A percentile compares a stretch with the other conserved stretches of the same genome.
phyloP scores from a whole-genome alignment of 2,329 filamentous ascomycete genomes.

The Trichoderma asperellum region DNA sequence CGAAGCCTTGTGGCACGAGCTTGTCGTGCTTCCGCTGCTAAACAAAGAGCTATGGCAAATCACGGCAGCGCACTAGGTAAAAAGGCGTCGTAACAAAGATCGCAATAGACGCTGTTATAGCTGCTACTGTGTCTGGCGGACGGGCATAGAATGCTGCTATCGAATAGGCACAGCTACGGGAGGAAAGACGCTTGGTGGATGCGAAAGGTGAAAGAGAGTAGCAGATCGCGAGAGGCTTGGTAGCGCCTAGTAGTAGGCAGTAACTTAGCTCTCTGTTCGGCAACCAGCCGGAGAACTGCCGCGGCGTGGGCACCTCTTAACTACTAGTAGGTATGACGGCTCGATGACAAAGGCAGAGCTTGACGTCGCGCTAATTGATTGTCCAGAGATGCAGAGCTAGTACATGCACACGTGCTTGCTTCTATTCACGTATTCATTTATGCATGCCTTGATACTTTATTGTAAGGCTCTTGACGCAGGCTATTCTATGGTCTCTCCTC shows the following conservation, averaged over 20 bases:
- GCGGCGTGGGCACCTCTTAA: neutral
- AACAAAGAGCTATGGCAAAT: conserved; percentile 1
- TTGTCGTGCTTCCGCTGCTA: conserved; percentile 7
- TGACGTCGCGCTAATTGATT: neutral
- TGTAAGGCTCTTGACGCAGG: neutral
- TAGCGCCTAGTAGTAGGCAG: neutral
- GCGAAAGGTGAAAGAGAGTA: neutral
- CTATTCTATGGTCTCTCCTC: neutral
- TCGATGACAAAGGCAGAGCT: conserved; percentile 22
- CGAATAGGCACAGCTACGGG: neutral
- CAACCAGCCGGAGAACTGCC: conserved; percentile 19
- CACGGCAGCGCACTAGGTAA: neutral
- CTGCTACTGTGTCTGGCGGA: neutral
- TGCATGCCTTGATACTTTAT: neutral
- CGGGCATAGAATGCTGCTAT: neutral
- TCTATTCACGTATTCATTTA: neutral
- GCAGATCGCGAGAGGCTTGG: neutral
- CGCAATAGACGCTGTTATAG: neutral
- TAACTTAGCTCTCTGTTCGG: conserved; percentile 2
- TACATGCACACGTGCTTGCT: neutral
- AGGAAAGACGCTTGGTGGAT: neutral
- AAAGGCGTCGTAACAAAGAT: conserved; percentile 5
- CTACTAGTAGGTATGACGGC: conserved; percentile 16
- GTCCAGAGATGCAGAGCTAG: neutral
- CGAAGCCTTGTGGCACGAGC: conserved; percentile 12